phyloP scores from a whole-genome alignment of 2,329 filamentous ascomycete species.

The Lecanicillium sp. region DNA sequence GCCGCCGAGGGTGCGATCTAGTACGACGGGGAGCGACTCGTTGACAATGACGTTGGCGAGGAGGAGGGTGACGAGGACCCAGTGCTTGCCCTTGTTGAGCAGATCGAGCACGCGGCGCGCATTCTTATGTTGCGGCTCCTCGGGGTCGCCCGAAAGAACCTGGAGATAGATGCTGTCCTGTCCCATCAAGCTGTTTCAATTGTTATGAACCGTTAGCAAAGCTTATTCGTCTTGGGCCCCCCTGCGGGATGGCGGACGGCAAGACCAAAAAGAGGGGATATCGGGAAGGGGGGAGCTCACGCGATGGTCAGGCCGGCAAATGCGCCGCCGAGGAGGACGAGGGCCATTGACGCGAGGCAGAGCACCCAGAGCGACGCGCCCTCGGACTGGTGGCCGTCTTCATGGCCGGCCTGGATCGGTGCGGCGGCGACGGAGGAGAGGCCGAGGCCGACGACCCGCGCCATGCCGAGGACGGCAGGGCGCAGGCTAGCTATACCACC shows the following conservation, averaged over 20 bases:
- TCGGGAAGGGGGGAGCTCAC: conserved; percentile 48
- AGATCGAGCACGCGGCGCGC: conserved; percentile 75
- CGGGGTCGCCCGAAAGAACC: conserved; percentile 80
- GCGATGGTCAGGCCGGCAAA: conserved; percentile 94
- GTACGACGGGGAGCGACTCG: conserved; percentile 88
- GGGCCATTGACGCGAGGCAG: conserved; percentile 66
- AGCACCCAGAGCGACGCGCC: conserved; percentile 75
- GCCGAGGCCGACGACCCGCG: conserved; percentile 44
- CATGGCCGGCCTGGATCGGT: conserved; percentile 31
- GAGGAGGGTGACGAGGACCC: conserved; percentile 91
- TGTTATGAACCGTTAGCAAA: conserved; percentile 16
- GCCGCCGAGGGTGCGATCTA: conserved; percentile 88
- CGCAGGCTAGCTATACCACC: conserved; percentile 37
- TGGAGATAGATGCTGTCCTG: conserved; percentile 96
- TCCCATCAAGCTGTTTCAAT: conserved; percentile 50
- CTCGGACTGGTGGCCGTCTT: conserved; percentile 44
- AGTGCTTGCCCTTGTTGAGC: conserved; percentile 87
- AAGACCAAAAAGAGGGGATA: background rate
- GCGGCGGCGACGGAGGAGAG: conserved; percentile 44
- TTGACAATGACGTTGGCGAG: conserved; percentile 97
- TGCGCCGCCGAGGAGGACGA: conserved; percentile 83
- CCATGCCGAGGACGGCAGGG: conserved; percentile 45
- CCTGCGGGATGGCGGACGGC: background rate
- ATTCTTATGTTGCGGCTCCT: conserved; percentile 79
- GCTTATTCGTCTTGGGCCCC: background rate